Evolutionary conservation across 129 eudicot species (phyloP), one percentile per base, ranked within the genome.

Genomic region (Cynara cardunculus): DNA sequence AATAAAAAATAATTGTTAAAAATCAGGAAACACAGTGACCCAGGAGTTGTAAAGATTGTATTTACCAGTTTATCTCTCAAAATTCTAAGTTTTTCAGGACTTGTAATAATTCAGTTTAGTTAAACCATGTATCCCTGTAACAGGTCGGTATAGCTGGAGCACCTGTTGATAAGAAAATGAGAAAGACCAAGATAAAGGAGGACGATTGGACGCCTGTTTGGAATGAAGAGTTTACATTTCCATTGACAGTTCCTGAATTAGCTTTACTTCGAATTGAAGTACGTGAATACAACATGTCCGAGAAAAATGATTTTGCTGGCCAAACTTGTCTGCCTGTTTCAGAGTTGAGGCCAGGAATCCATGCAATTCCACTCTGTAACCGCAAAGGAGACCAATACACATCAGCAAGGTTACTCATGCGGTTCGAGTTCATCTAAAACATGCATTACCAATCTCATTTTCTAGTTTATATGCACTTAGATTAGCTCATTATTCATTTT

Each of bases 101-200:
- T 21, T 19, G 68, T 61, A 61, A 21, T 64, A 64, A 64, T 64
- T 22, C 28, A 64, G 27, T 69, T 22, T 72, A 34, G 3, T 8
- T 81, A 37, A 37, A 41, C 56, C 12, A n/a, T 72, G 35, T 41
- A 64, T 41, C 12, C 34, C 18, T 41, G n/a, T 14, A 49, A 81
- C 91, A 93, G 96, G 79, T 93, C n/a, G 89, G 90, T 12, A 87
- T 93, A 85, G 91, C 89, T 71, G 98, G 98, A 89, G 94, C 88
- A 39, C 91, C 92, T 3, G 88, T 88, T 24, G 97, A 93, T 78
- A 76, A 80, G 66, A 39, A 81, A 67, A 93, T 77, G 93, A 88
- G 85, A 81, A 91, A 80, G 74, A 93, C 98, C 27, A 88, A 85
- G 83, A 86, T 30, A 13, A 85, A 76, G 35, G 87, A 86, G 78